Base-by-base conservation (phyloP, 495 filamentous ascomycete species). In the Daldinia concentrica region DNA sequence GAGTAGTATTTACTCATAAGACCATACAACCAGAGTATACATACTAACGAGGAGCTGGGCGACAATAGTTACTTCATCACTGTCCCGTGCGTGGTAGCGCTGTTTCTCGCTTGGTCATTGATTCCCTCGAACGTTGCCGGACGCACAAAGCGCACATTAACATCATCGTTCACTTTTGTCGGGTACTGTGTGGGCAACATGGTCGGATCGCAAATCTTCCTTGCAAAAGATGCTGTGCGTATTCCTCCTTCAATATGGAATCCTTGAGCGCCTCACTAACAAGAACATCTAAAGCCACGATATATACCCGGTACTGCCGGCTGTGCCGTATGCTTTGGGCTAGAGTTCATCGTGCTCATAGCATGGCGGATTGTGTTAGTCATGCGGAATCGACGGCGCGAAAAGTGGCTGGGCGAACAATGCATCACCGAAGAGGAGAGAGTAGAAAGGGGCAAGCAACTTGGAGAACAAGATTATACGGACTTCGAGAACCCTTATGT, bases 161-260 rank as follows among this genome's bases (percentile, higher is more conserved):
- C 72, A 2, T 78, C 76, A 26, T 78, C 82, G 0, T 74, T 85
- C 27, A 76, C 84, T 1, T 80, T 84, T 12, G 80, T 82, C 12
- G 80, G 72, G 0, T 87, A 86, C 72, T 83, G 82, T 43, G 77
- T 87, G 12, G 85, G 85, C 0, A 88, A 88, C 52, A 88, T 89
- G 70, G 83, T 88, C n/a, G 86, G 86, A 0, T 86, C 86, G 11
- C 85, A 86, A 64, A 89, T 87, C 0, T 89, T 89, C 69, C 80
- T 82, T 51, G 79, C 81, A 0, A 80, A 81, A 30, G 80, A 85
- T 64, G 84, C 85, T 9, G 66, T 69, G 57, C 19, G 71, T 74
- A 22, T 52, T 8, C 17, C 6, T 4, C 29, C 8, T 54, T 15
- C 14, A 17, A 7, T 2, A 54, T 17, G 12, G 6, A 30, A 29